Conservation (phyloP, 768 basidiomycete genomes). For the Clitopilus hobsonii region DNA sequence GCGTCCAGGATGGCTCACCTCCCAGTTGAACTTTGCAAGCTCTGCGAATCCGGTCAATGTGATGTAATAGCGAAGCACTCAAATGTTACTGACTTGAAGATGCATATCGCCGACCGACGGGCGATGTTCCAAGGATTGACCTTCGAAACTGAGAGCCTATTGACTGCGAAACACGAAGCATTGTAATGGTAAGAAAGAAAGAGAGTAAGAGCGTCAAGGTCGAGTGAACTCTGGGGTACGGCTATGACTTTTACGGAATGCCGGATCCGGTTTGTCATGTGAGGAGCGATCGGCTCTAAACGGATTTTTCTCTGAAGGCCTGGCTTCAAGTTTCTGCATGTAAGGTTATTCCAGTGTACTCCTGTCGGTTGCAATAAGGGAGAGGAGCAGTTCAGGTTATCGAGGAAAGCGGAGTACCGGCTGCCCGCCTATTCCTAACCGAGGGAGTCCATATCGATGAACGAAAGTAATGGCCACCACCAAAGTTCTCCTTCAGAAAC, state of each 20-base stretch:
- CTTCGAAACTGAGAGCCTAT: background rate
- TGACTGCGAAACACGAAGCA: background rate
- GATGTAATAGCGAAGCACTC: background rate
- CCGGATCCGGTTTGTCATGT: background rate
- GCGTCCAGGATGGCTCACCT: slow-evolving; percentile 24
- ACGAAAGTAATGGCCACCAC: background rate
- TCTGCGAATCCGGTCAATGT: slow-evolving; percentile 18
- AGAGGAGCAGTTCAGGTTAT: background rate
- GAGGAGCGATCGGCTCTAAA: background rate
- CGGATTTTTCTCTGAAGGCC: background rate
- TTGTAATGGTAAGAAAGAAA: background rate
- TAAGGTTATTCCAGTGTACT: background rate
- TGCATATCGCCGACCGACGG: slow-evolving; percentile 18
- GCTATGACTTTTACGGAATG: background rate
- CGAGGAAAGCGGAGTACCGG: background rate
- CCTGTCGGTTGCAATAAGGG: background rate
- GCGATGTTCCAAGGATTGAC: background rate
- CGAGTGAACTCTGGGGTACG: background rate
- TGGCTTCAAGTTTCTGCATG: background rate
- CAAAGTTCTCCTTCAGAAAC: too few species aligned
- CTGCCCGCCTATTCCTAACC: background rate
- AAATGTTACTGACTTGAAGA: slow-evolving; percentile 15
- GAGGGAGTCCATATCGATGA: background rate
- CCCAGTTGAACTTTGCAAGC: slow-evolving; percentile 39
- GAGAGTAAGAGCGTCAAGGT: background rate